Evolutionary conservation across 2,329 filamentous ascomycete genomes (phyloP), one percentile per base, ranked within the genome.

Genomic region (Stromatinia cepivora): DNA sequence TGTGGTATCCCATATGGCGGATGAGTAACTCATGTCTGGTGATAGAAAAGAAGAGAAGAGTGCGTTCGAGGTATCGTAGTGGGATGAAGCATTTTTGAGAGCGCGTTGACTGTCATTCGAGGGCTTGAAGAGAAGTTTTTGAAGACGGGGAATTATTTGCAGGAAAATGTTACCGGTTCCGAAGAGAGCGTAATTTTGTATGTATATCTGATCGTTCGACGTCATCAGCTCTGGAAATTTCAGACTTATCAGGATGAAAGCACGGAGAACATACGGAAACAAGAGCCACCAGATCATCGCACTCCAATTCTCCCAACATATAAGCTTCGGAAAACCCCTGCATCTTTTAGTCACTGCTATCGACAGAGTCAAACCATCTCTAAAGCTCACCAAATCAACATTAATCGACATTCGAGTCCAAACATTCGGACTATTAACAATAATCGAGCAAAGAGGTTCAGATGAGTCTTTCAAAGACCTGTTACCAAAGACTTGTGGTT

Each of bases 61-160:
- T 67, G 87, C 86, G 75, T 92, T 92, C 72, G 86, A 88, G 72
- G 91, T 90, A 74, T 92, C 90, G 76, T 92, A 92, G 73, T 92
- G 90, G 6, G 88, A 87, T 4, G 85, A 85, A 69, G 90, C 87
- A 75, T 92, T 91, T 59, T 90, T 81, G 20, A 86, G 83, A 2
- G 86, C 80, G 71, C 85, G 86, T 2, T 81, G 81, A 20, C 86
- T 76, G 15, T 83, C 86, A 74, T 88, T 88, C 15, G 82, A 84
- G 5, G 88, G 70, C 7, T 63, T 67, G 39, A 71, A 58, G 11
- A 69, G 7, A 17, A 25, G 1, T 10, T 52, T 61, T 54, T 58
- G 61, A 28, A 72, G 20, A 31, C 50, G 58, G 0, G 58, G 54
- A 53, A 54, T 67, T n/a, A 70, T 34, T 34, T 57, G 63, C 2